Evolutionary conservation across 495 filamentous ascomycete species (phyloP).

Genomic region (Aspergillus saccharolyticus): DNA sequence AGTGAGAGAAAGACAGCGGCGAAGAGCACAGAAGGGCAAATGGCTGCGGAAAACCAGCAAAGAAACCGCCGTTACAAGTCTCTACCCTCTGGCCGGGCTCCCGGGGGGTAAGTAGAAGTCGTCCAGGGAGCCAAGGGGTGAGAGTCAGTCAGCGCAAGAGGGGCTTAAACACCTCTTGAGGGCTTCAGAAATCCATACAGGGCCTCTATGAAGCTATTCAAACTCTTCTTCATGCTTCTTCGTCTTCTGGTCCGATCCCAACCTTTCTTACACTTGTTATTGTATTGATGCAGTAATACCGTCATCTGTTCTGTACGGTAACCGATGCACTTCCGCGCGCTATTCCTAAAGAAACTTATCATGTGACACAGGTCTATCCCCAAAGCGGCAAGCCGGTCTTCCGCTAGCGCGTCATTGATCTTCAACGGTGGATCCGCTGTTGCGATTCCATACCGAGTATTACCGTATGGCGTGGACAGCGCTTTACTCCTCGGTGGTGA

Average conservation of each 20-base stretch:
- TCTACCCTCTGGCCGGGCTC: slow-evolving; percentile 9
- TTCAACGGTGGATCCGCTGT: slow-evolving; percentile 4
- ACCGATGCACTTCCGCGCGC: slow-evolving; percentile 1
- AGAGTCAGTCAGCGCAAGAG: slow-evolving; percentile 10
- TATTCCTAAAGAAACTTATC: background rate
- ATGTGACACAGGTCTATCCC: slow-evolving; percentile 8
- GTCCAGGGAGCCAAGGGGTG: slow-evolving; percentile 3
- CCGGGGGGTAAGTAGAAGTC: slow-evolving; percentile 4
- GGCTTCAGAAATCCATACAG: background rate
- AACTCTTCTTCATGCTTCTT: slow-evolving; percentile 4
- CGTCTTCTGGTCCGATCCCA: slow-evolving; percentile 11
- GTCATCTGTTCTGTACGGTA: slow-evolving; percentile 4
- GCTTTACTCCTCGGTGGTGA: background rate
- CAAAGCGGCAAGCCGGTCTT: background rate
- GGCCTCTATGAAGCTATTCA: slow-evolving; percentile 18
- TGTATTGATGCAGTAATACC: slow-evolving; percentile 11
- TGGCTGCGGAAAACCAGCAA: slow-evolving; percentile 7
- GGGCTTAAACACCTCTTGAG: background rate
- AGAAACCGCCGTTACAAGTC: slow-evolving; percentile 20
- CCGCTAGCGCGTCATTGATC: slow-evolving; percentile 4
- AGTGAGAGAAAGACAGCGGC: background rate
- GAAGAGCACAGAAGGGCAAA: background rate
- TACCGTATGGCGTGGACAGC: background rate
- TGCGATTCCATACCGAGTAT: background rate
- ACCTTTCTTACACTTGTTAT: slow-evolving; percentile 15